Evolutionary conservation across 2,329 filamentous ascomycete genomes (phyloP), one percentile per base, ranked within the genome.

Genomic region (Bretziella fagacearum): DNA sequence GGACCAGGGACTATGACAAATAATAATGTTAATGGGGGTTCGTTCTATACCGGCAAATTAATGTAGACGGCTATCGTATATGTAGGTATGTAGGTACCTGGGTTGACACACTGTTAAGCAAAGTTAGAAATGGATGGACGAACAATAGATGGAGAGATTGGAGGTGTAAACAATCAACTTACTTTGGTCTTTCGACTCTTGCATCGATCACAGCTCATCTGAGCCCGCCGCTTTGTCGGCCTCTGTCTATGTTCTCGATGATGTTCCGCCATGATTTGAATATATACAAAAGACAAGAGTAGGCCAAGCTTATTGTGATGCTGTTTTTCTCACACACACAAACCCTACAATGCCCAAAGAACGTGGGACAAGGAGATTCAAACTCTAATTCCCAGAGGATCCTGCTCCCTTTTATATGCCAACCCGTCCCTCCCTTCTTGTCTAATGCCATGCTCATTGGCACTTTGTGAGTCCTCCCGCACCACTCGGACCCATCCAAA

Each of bases 161-260:
- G 26, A 5, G 20, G 13, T 27, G n/a, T 26, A 7, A 10, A 13
- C 11, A 17, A 44, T 1, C 11, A 10, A 4, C 51, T 40, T 35
- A 55, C 55, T 52, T 58, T 58, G 5, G 56, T 58, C 51, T 58
- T 58, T 8, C 56, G 50, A 33, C 50, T 55, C 45, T 58, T 58
- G 53, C 56, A 58, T 13, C 56, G 53, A 29, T 58, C 56, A 46
- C 56, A 58, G 52, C 55, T 57, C 56, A 58, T 58, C 11, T 55
- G 55, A 2, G 56, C 55, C 1, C 56, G 54, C 4, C 55, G 53
- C 37, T 56, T 56, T 5, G 39, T 45, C 4, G 47, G 47, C 27
- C 46, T 42, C 17, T 52, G 48, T 27, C 17, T 33, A 4, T 22
- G 10, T 25, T 39, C 32, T 27, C 43, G 30, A 36, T 36, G 35